Conservation (phyloP, 768 basidiomycete species). For the Trametopsis cervina region DNA sequence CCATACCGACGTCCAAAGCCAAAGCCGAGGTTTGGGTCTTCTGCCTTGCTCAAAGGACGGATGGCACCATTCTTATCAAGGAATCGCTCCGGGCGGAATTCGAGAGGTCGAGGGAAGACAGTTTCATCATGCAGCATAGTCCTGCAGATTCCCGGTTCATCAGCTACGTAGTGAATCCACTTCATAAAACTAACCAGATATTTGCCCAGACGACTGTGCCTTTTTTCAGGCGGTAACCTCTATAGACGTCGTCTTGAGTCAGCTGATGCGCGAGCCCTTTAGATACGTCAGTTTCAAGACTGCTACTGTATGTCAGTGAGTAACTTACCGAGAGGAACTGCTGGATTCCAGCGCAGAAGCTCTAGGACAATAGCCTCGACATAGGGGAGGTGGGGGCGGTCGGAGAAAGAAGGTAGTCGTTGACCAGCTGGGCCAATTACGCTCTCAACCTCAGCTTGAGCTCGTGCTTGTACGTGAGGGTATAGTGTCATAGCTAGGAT, state of each 20-base stretch:
- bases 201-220: conserved; percentile 13
- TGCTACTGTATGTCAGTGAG: background rate
- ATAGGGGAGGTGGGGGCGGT: conserved; percentile 7
- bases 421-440: conserved; percentile 9
- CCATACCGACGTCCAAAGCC: conserved; percentile 15
- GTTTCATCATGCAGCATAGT: conserved; percentile 12
- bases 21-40: conserved; percentile 6
- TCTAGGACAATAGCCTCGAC: conserved; percentile 21
- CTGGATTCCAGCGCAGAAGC: conserved; percentile 27
- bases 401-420: conserved; percentile 7
- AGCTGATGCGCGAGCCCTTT: conserved; percentile 15
- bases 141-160: conserved; percentile 7
- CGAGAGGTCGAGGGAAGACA: conserved; percentile 10
- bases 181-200: conserved; percentile 7
- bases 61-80: background rate
- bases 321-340: conserved; percentile 5
- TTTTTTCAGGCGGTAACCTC: conserved; percentile 15
- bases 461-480: conserved; percentile 12
- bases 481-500: conserved; percentile 14
- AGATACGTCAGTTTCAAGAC: background rate
- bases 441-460: conserved; percentile 14
- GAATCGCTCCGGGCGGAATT: conserved; percentile 19
- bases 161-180: background rate
- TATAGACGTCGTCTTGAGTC: conserved; percentile 14
- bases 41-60: conserved; percentile 12